Base-by-base conservation (phyloP, 805 yeast genomes). In the Torulaspora microellipsoides region DNA sequence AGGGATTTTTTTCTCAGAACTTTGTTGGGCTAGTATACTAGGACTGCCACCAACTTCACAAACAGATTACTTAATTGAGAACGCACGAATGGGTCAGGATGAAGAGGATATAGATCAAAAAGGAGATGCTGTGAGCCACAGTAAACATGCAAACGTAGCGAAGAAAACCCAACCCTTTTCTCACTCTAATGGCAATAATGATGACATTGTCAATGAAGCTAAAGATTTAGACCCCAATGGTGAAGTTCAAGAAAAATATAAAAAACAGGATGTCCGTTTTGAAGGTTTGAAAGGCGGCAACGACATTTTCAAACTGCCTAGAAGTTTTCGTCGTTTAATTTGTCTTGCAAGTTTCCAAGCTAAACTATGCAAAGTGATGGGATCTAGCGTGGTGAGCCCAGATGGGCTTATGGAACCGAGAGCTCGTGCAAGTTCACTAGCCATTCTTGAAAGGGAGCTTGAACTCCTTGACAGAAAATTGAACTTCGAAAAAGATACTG, bases 11-110 rank as follows among this genome's bases (percentile, higher is more conserved):
- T 84, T 89, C 58, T 75, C 87, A 36, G 96, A 89, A 59, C 95
- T 89, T 54, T 84, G 88, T 58, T 86, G 96, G 93, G 83, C 95
- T 3, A 83, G 95, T 10, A 78, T 81, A 30, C 65, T 89, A 35
- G 97, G 97, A 0, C 67, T 90, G 39, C 97, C 97, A 1, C 90
- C 96, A 1, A 80, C 88, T 3, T 76, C 86, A 53, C 86, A 81
- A 46, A 83, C 90, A 0, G 97, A 90, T 62, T 86, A 81, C 59
- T 67, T 89, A 33, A 69, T 90, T 28, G 95, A 89, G 54, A 79
- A 76, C 55, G 95, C 95, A 0, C 70, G 90, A 46, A 66, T 81
- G 32, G 93, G 85, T 56, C 66, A 67, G 30, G 64, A 52, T 27
- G 55, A 51, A 23, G 56, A 58, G 32, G 46, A 43, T 3, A 40